Evolutionary conservation across 2,329 filamentous ascomycete genomes (phyloP), one percentile per base, ranked within the genome.

Genomic region (Dactylellina leptospora): DNA sequence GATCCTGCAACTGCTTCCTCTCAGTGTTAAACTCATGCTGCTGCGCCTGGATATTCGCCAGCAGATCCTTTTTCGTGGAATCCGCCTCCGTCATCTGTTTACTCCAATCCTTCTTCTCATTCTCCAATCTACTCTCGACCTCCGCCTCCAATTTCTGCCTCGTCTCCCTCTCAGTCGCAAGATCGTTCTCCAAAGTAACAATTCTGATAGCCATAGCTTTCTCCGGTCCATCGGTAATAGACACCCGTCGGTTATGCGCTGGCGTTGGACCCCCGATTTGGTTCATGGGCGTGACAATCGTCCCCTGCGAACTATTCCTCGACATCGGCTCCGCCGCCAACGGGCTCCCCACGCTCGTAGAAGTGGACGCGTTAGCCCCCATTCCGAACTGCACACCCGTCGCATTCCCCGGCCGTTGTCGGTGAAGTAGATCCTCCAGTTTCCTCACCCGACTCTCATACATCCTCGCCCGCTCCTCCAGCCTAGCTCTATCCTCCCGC

Each of bases 1-100:
- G 93, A 13, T 86, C 84, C 76, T 96, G 91, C 0, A 97, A 83
- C 8, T 88, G 90, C 77, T 90, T 91, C 38, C 95, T 87, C 79
- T 97, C 93, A 53, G 88, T 87, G 33, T 90, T 84, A 75, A 96
- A 97, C 77, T 97, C 95, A 23, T 87, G 87, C 80, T 97, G 92
- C 75, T 96, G 86, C 10, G 93, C 89, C 78, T 97, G 92, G 82
- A 99, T 91, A 77, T 99, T 99, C 75, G 91, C 89, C 81, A 99
- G 87, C 8, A 99, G 86, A 79, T 97, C 95, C 76, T 90, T 90
- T 80, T 99, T 99, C 0, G 90, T 97, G 1, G 91, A 93, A 76
- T 95, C 91, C 4, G 87, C 91, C 79, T 97, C 93, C 74, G 95
- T 87, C 73, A 96, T 85, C 76, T 88, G 88, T 77, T 83, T 85